Percentiles rank a stretch among this genome's conserved stretches.
These are phyloP conservation scores for Ophiostoma sp. DNA, from an alignment of 2,329 filamentous ascomycete genomes.

Conservation along the genomic window DNA sequence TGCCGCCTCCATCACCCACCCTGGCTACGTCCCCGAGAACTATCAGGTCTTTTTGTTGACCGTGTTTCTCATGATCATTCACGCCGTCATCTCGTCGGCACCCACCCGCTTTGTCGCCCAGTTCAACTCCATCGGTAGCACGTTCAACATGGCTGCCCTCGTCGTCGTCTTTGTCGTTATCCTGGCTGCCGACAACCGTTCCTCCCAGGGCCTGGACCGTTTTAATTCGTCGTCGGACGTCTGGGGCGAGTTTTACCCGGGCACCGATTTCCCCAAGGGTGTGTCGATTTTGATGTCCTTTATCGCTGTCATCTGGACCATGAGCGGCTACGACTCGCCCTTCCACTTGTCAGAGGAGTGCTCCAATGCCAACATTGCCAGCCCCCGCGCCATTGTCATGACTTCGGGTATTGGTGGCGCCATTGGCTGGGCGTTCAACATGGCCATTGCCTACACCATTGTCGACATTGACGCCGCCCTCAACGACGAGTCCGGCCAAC, in stretches of 20 bases:
- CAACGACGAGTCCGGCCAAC: conserved; percentile 64
- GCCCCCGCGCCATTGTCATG: conserved; percentile 70
- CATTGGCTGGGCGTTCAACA: conserved; percentile 71
- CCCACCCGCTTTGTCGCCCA: conserved; percentile 69
- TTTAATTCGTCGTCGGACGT: conserved; percentile 52
- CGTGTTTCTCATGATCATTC: conserved; percentile 65
- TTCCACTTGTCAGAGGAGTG: conserved; percentile 77
- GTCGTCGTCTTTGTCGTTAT: conserved; percentile 68
- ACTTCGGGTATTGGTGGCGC: conserved; percentile 66
- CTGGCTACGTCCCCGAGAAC: conserved; percentile 61
- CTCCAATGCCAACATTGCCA: conserved; percentile 69
- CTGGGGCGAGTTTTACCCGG: conserved; percentile 65
- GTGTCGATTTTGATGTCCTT: conserved; percentile 71
- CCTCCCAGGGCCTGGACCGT: conserved; percentile 46
- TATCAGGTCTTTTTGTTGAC: conserved; percentile 71
- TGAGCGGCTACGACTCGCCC: conserved; percentile 66
- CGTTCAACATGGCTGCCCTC: conserved; percentile 69
- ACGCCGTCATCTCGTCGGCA: conserved; percentile 67
- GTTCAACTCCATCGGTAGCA: conserved; percentile 69
- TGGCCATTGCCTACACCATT: conserved; percentile 72
- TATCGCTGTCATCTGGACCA: conserved; percentile 69
- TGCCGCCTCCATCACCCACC: conserved; percentile 66
- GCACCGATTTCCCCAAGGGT: conserved; percentile 67
- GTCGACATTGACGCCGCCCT: conserved; percentile 61
- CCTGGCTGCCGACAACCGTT: conserved; percentile 55